These are phyloP conservation scores for Globisporangium echinulatum DNA, from an alignment of 352 stramenopile genomes.

Conservation along the genomic window DNA sequence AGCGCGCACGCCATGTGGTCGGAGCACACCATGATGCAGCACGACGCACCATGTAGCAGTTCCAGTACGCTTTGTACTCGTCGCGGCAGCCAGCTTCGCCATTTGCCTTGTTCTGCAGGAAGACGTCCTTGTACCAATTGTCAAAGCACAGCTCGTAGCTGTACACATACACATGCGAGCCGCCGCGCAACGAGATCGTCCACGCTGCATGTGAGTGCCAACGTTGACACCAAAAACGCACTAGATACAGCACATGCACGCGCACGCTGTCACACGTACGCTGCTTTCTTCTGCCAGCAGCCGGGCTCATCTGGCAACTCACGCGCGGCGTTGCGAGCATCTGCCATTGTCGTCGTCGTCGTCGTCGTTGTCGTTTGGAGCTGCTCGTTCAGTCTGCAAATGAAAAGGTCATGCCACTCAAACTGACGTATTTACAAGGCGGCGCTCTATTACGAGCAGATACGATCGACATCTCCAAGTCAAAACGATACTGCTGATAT, in stretches of 20 bases:
- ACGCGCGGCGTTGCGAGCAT: not conserved
- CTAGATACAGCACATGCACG: not conserved
- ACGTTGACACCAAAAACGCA: not conserved
- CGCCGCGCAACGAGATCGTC: no score
- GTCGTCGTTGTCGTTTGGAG: slow-evolving; percentile 1
- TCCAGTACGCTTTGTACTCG: slow-evolving; percentile 73
- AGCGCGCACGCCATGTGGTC: not conserved
- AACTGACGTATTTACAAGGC: not conserved
- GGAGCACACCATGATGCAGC: no score
- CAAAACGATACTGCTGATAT: not conserved
- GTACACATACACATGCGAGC: not conserved
- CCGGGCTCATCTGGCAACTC: slow-evolving; percentile 26
- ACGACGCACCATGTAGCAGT: slow-evolving; percentile 54
- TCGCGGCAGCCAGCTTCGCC: slow-evolving; percentile 68
- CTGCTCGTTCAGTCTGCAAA: not conserved
- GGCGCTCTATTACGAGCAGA: slow-evolving; percentile 16
- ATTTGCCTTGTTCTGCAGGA: slow-evolving; percentile 72
- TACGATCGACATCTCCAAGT: not conserved
- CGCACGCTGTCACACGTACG: slow-evolving; percentile 19
- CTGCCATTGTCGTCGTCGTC: not conserved
- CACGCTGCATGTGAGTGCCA: not conserved
- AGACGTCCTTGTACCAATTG: slow-evolving; percentile 82
- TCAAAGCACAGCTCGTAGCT: slow-evolving; percentile 85
- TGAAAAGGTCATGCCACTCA: not conserved
- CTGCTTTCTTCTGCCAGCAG: slow-evolving; percentile 68